Conservation (phyloP, 2,329 filamentous ascomycete species). For the Fusarium lyarnte region DNA sequence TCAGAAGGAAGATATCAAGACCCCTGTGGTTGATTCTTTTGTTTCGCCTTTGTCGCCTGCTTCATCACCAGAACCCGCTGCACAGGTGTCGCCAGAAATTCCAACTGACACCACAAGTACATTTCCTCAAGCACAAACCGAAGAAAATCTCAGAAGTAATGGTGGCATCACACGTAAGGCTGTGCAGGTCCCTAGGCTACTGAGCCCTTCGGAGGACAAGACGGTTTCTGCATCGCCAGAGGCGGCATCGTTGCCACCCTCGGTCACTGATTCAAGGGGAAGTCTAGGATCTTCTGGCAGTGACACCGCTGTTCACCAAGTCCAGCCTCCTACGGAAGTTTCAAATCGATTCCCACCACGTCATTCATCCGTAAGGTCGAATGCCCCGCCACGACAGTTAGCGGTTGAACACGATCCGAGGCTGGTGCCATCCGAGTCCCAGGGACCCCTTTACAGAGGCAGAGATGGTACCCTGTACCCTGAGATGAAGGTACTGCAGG, state of each 20-base stretch:
- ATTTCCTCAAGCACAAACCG: slow-evolving; percentile 9
- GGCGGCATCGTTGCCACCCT: slow-evolving; percentile 37
- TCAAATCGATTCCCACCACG: slow-evolving; percentile 45
- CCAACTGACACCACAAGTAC: slow-evolving; percentile 34
- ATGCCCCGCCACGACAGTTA: slow-evolving; percentile 36
- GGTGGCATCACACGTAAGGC: slow-evolving; percentile 41
- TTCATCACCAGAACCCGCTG: slow-evolving; percentile 53
- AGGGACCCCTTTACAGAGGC: slow-evolving; percentile 49
- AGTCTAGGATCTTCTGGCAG: slow-evolving; percentile 32
- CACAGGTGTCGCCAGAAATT: slow-evolving; percentile 51
- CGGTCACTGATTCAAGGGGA: slow-evolving; percentile 12
- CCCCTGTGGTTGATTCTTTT: slow-evolving; percentile 48
- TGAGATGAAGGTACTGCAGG: slow-evolving; percentile 50
- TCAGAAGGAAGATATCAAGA: slow-evolving; percentile 54
- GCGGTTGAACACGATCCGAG: slow-evolving; percentile 44
- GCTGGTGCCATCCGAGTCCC: slow-evolving; percentile 47
- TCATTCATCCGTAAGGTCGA: slow-evolving; percentile 45
- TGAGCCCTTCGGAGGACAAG: slow-evolving; percentile 37
- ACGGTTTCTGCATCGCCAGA: slow-evolving; percentile 38
- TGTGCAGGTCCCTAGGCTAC: slow-evolving; percentile 31
- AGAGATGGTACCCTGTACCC: slow-evolving; percentile 54
- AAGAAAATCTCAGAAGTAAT: slow-evolving; percentile 25
- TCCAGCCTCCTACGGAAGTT: slow-evolving; percentile 33
- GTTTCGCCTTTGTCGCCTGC: slow-evolving; percentile 58
- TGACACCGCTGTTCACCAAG: slow-evolving; percentile 31